Percentiles rank a stretch among this genome's conserved stretches.
phyloP scores from a whole-genome alignment of 306 rosid genomes.

The Castanospermum australe region DNA sequence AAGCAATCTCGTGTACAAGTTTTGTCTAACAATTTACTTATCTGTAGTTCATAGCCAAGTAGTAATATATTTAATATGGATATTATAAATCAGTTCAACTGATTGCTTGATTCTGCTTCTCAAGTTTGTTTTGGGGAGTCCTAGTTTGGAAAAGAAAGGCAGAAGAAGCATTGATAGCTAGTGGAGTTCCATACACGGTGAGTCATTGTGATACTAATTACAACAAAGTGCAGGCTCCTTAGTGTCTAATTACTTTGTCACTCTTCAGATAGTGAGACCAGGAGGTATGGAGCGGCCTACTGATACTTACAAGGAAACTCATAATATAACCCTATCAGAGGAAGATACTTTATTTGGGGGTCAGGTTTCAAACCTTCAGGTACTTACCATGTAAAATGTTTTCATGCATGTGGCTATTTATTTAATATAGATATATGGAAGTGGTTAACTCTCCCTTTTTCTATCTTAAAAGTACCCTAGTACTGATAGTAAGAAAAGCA shows the following conservation, averaged over 20 bases:
- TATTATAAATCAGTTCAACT: constrained; percentile 21
- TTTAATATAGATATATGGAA: constrained; percentile 4
- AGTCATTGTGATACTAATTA: constrained; percentile 35
- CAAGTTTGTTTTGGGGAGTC: constrained; percentile 98
- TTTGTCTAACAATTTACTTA: constrained; percentile 11
- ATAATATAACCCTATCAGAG: constrained; percentile 70
- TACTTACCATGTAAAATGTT: constrained; percentile 26
- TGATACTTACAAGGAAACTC: constrained; percentile 96
- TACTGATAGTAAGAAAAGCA: not conserved
- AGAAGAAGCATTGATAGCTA: constrained; percentile 86
- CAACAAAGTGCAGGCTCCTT: not conserved
- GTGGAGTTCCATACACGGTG: constrained; percentile 93
- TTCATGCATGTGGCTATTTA: not conserved
- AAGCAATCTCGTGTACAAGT: not conserved
- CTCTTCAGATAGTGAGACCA: constrained; percentile 92
- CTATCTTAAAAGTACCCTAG: not conserved
- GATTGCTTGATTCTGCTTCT: constrained; percentile 27
- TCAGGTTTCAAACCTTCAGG: constrained; percentile 97
- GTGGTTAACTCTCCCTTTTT: not conserved
- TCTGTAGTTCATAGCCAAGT: not conserved
- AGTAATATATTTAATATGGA: not conserved
- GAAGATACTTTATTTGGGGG: constrained; percentile 97
- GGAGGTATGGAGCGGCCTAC: constrained; percentile 99
- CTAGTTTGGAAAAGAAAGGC: constrained; percentile 95
- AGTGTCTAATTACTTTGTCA: constrained; percentile 10